These are phyloP conservation scores for Geotrichum histeridarum DNA, from an alignment of 1,139 yeast species.

Conservation along the genomic window DNA sequence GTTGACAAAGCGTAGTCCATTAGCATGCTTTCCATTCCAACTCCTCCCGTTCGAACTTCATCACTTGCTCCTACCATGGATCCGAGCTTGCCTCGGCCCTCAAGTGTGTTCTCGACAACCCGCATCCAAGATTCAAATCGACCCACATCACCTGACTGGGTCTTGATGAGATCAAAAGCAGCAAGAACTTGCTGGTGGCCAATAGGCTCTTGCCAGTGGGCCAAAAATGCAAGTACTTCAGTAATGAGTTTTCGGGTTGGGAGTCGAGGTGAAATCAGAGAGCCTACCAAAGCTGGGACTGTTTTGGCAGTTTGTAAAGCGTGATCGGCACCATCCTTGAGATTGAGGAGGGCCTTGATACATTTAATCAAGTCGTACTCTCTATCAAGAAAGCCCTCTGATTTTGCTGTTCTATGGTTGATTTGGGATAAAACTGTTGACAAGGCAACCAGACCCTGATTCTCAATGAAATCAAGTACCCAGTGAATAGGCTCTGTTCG, in stretches of 20 bases:
- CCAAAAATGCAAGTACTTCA: conserved; percentile 59
- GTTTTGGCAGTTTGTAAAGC: conserved; percentile 49
- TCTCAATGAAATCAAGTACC: conserved; percentile 75
- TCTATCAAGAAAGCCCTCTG: conserved; percentile 47
- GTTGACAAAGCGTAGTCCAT: conserved; percentile 78
- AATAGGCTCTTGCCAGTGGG: conserved; percentile 46
- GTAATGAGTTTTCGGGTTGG: conserved; percentile 76
- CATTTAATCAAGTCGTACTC: conserved; percentile 60
- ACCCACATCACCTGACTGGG: conserved; percentile 55
- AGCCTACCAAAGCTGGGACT: conserved; percentile 56
- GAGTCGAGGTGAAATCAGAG: conserved; percentile 57
- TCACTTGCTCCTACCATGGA: conserved; percentile 90
- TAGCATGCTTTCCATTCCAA: conserved; percentile 62
- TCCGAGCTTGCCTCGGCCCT: conserved; percentile 85
- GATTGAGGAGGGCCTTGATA: conserved; percentile 54
- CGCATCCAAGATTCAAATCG: conserved; percentile 84
- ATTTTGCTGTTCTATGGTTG: conserved; percentile 33
- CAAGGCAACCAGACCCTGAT: conserved; percentile 86
- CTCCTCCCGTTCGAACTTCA: conserved; percentile 64
- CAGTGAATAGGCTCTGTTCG: conserved; percentile 89
- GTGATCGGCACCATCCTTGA: conserved; percentile 52
- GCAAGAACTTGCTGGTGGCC: conserved; percentile 61
- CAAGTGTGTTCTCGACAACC: conserved; percentile 66
- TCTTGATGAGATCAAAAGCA: conserved; percentile 59
- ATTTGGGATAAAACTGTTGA: conserved; percentile 53